Base-by-base conservation (phyloP, 2,329 filamentous ascomycete species). In the Plectosphaerella plurivora region DNA sequence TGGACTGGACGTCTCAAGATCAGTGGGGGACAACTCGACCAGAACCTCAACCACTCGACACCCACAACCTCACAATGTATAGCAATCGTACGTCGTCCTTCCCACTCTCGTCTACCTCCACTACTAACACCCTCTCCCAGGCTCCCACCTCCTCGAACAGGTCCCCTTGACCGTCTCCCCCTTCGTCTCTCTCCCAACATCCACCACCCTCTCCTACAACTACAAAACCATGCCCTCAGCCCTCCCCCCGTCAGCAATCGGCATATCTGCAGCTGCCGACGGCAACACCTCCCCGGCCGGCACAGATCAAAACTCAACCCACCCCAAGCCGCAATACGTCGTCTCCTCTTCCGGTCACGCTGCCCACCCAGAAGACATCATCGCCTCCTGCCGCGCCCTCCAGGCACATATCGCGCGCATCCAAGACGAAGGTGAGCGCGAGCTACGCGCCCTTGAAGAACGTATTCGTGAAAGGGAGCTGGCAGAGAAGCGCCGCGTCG, bases 161-260 rank as follows among this genome's bases (percentile, higher is more conserved):
- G 85, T 97, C 41, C 91, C 94, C 28, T 76, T 99, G 51, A 95
- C 91, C 48, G 91, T 97, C 45, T 97, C 93, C 3, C 94, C 94
- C 24, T 97, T 97, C 74, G 84, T 97, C 62, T 88, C 87, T 55
- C 86, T 99, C 33, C 94, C 94, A 11, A 87, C 89, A 28, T 88
- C 93, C 24, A 89, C 92, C 18, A 96, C 92, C 1, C 83, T 99
- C 8, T 93, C 94, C 22, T 97, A 97, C 75, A 96, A 91, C 61
- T 97, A 97, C 80, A 93, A 92, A 67, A 81, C 85, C 11, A 87
- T 97, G 65, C 90, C 93, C 0, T 93, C 91, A 1, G 88, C 91
- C 2, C 82, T 97, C 0, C 93, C 94, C 0, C 84, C 84, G 1
- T 88, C 89, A 1, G 78, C 83, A 35, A 81, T 84, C 8, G 78